Evolutionary conservation across 2,329 filamentous ascomycete species (phyloP).

Genomic region (Alternaria atra): DNA sequence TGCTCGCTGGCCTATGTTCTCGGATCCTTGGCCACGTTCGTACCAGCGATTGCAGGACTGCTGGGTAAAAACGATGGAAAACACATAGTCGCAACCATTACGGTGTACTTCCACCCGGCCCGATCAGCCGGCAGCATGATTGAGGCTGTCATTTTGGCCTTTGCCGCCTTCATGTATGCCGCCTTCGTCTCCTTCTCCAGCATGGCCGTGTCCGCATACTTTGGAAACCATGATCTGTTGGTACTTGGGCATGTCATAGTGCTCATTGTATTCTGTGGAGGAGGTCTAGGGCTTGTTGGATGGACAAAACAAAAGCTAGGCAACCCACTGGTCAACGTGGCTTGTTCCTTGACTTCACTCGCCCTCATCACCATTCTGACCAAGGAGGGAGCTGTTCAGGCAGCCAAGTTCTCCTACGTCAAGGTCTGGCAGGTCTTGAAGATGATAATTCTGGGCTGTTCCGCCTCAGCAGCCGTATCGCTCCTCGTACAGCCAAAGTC

Average conservation of each 20-base stretch:
- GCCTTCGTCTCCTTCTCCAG: conserved; percentile 79
- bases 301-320: conserved; percentile 85
- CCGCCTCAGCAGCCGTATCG: conserved; percentile 62
- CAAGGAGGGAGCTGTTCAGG: conserved; percentile 88
- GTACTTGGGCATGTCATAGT: conserved; percentile 80
- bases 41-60: conserved; percentile 74
- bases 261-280: conserved; percentile 83
- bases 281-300: conserved; percentile 84
- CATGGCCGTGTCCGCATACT: conserved; percentile 87
- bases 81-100: conserved; percentile 91
- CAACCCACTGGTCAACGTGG: conserved; percentile 80
- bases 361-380: conserved; percentile 90
- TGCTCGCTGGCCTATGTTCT: conserved; percentile 90
- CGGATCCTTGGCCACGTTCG: conserved; percentile 86
- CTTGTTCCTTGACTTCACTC: conserved; percentile 82
- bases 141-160: conserved; percentile 79
- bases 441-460: conserved; percentile 65
- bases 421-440: conserved; percentile 77
- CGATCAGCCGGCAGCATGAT: conserved; percentile 88
- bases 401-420: conserved; percentile 79
- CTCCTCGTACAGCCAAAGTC: conserved; percentile 80
- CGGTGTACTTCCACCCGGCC: conserved; percentile 93
- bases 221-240: conserved; percentile 73
- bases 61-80: conserved; percentile 89
- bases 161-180: conserved; percentile 81